These are phyloP conservation scores for Fusarium sp. DNA, from an alignment of 2,329 filamentous ascomycete genomes.

Conservation along the genomic window DNA sequence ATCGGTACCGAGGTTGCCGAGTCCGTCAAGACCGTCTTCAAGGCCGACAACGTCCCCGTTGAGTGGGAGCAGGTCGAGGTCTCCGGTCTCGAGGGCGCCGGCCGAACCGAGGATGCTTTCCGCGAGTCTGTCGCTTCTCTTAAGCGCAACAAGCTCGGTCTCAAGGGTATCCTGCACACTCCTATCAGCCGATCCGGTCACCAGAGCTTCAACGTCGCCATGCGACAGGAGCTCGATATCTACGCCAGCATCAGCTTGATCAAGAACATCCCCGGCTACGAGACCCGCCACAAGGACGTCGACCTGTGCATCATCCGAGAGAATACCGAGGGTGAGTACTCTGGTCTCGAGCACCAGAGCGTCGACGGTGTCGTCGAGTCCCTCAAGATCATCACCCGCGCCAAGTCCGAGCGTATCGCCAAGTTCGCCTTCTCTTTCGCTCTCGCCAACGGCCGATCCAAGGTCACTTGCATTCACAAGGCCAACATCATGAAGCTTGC, in stretches of 20 bases:
- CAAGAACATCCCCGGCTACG: slow-evolving; percentile 99
- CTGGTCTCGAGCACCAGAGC: slow-evolving; percentile 97
- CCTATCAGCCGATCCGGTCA: slow-evolving; percentile 96
- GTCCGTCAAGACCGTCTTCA: slow-evolving; percentile 99
- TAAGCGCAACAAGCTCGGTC: slow-evolving; percentile 97
- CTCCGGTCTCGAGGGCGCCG: slow-evolving; percentile 81
- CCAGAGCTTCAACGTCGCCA: slow-evolving; percentile 99
- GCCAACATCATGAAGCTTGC: slow-evolving; percentile 99
- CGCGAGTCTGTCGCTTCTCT: slow-evolving; percentile 94
- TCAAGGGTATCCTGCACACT: slow-evolving; percentile 99
- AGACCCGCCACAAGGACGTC: slow-evolving; percentile 96
- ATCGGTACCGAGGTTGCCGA: slow-evolving; percentile 98
- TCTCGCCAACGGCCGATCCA: slow-evolving; percentile 97
- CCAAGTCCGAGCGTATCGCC: slow-evolving; percentile 98
- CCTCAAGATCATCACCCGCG: slow-evolving; percentile 99
- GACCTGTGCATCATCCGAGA: slow-evolving; percentile 99
- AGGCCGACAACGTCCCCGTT: slow-evolving; percentile 97
- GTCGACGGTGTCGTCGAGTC: slow-evolving; percentile 97
- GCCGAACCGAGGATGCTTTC: slow-evolving; percentile 94
- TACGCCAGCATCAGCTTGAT: slow-evolving; percentile 97
- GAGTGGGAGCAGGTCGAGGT: slow-evolving; percentile 99
- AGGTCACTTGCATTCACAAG: slow-evolving; percentile 99
- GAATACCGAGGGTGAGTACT: slow-evolving; percentile 99
- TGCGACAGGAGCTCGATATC: slow-evolving; percentile 99
- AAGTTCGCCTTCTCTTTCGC: slow-evolving; percentile 99